Base-by-base conservation (phyloP, 1,284 basidiomycete species). In the Heterobasidion annosum region DNA sequence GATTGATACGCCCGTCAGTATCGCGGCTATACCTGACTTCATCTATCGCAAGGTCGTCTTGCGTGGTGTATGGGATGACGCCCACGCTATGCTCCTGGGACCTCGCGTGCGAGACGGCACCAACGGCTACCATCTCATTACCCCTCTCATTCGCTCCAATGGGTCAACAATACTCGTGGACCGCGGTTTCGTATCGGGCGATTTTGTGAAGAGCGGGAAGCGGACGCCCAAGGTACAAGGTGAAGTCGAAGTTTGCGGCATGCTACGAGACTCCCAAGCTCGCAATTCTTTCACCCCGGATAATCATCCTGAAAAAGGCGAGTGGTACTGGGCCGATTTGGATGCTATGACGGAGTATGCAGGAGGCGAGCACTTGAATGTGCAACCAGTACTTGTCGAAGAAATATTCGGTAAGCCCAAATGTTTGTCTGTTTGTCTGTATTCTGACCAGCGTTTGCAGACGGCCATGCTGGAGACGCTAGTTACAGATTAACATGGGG, bases 251-350 rank as follows among this genome's bases (percentile, higher is more conserved):
- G 67, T 92, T 37, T 66, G 83, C 35, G 88, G 91, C 58, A 85
- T 93, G 87, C 74, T 93, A 54, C 75, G 88, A 52, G 82, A 78
- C 0, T 81, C 84, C 8, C 83, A 85, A 63, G 70, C 72, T 32
- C 78, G 83, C 50, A 94, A 92, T 63, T 66, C 65, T 4, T 99
- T 97, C 65, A 94, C 93, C 1, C 94, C 95, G 2, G 82, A 91
- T 50, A 99, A 99, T 67, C 77, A 83, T 53, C 88, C 91, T 0
- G 77, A 83, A 46, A 78, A 82, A 58, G 87, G 88, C 18, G 78
- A 84, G 65, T 99, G 96, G 95, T 94, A 92, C 64, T 98, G 94
- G 87, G 83, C 85, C 33, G 92, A 98, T 65, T 77, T 94, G 2
- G 74, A 82, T 15, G 79, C 83, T 34, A 94, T 99, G 83, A 85